Percentiles rank a stretch among this genome's conserved stretches.
Evolutionary conservation across 139 green algal species (phyloP).

Genomic region (Pseudopediastrum boryanum): DNA sequence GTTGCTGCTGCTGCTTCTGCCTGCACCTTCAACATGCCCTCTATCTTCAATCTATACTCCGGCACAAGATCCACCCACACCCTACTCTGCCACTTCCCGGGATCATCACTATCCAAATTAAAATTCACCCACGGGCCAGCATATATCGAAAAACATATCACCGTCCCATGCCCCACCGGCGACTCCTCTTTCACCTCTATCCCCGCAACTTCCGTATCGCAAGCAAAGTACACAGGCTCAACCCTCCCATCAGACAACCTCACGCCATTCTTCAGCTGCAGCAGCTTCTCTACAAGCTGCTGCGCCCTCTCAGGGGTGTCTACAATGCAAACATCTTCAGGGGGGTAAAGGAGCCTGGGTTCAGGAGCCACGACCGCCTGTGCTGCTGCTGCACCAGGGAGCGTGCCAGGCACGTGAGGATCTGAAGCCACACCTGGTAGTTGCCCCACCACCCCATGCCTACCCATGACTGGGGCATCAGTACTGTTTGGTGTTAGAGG

Average conservation of each 20-base stretch:
- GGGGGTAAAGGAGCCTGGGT: not conserved
- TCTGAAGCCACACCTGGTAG: too few species aligned
- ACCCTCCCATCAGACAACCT: not conserved
- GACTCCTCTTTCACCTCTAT: constrained; percentile 91
- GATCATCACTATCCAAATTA: not conserved
- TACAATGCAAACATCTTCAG: constrained; percentile 43
- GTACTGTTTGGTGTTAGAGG: too few species aligned
- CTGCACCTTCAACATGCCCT: too few species aligned
- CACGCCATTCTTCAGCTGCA: not conserved
- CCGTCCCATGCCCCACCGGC: constrained; percentile 87
- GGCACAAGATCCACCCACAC: constrained; percentile 42
- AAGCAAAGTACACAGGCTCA: constrained; percentile 70
- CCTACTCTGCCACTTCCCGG: not conserved
- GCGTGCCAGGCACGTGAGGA: too few species aligned
- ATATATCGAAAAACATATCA: constrained; percentile 94
- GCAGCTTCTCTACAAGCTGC: constrained; percentile 14
- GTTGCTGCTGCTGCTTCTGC: constrained; percentile 1
- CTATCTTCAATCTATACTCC: constrained; percentile 1
- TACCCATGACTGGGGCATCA: too few species aligned
- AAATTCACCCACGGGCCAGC: constrained; percentile 79
- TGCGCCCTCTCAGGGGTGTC: constrained; percentile 21
- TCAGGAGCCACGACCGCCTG: too few species aligned
- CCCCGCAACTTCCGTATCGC: constrained; percentile 87
- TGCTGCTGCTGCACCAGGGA: too few species aligned
- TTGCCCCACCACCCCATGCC: too few species aligned